phyloP scores from a whole-genome alignment of 164 flowering plant genomes.

The Houttuynia cordata region DNA sequence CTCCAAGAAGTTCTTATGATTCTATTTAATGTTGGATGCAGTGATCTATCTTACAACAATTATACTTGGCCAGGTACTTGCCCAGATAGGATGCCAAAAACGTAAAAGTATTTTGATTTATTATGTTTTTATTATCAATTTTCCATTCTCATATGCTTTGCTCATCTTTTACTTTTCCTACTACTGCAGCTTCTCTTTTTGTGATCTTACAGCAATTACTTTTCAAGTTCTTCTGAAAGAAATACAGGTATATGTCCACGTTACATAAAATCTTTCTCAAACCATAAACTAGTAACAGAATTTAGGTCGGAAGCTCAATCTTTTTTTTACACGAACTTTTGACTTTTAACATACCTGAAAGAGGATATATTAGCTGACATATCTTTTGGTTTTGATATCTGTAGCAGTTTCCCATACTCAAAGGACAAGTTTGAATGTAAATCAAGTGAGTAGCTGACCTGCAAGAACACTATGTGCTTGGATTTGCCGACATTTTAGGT shows the following conservation, averaged over 20 bases:
- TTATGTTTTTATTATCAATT: background rate
- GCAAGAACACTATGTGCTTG: background rate
- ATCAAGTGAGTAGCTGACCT: background rate
- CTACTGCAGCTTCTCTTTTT: background rate
- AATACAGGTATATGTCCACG: background rate
- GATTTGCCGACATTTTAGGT: background rate
- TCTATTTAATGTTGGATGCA: background rate
- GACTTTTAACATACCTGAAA: no score
- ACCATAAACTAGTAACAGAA: no score
- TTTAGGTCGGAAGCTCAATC: no score
- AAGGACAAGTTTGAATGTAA: background rate
- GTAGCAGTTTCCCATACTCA: background rate
- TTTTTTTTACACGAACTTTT: no score
- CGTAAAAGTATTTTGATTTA: no score
- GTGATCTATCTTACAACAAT: slow-evolving; percentile 4
- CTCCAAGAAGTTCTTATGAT: no score
- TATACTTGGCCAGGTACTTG: background rate
- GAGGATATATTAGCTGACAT: background rate
- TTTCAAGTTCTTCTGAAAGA: slow-evolving; percentile 1
- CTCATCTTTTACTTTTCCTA: background rate
- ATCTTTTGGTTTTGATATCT: no score
- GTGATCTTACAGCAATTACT: background rate
- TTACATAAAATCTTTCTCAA: background rate
- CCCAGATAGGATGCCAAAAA: background rate
- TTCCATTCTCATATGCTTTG: background rate